Evolutionary conservation across 2,329 filamentous ascomycete species (phyloP).

Genomic region (Scedosporium apiospermum): DNA sequence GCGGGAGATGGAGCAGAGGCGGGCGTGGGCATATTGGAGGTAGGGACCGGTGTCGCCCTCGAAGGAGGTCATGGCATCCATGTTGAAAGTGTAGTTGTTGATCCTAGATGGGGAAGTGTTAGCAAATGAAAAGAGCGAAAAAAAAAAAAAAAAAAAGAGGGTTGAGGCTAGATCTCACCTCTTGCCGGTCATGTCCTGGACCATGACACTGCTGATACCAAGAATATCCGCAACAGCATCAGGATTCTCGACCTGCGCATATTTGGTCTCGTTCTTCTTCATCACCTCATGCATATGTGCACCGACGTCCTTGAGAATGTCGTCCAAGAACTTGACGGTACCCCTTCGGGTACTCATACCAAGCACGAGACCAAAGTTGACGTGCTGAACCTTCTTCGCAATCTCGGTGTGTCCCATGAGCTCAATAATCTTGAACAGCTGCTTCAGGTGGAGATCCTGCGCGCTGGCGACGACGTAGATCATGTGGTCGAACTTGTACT

Average conservation of each 20-base stretch:
- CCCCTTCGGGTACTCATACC: constrained; percentile 64
- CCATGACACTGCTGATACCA: constrained; percentile 93
- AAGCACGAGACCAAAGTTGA: constrained; percentile 66
- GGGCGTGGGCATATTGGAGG: constrained; percentile 73
- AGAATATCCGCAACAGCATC: constrained; percentile 74
- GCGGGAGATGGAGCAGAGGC: constrained; percentile 55
- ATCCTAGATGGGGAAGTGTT: constrained; percentile 29
- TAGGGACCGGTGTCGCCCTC: constrained; percentile 81
- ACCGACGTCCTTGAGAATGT: constrained; percentile 68
- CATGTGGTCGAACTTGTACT: constrained; percentile 66
- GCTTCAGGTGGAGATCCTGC: constrained; percentile 63
- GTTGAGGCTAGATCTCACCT: constrained; percentile 16
- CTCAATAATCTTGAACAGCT: constrained; percentile 69
- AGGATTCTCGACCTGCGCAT: constrained; percentile 78
- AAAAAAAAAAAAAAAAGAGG: neutral
- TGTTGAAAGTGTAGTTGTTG: constrained; percentile 64
- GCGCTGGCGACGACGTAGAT: constrained; percentile 68
- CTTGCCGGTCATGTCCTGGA: constrained; percentile 96
- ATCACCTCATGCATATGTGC: constrained; percentile 99
- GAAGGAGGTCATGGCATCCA: constrained; percentile 74
- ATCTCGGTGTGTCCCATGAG: constrained; percentile 61
- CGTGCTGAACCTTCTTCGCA: constrained; percentile 58
- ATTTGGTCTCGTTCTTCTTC: constrained; percentile 83
- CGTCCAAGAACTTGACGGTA: constrained; percentile 65
- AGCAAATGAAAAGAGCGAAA: constrained; percentile 3